Evolutionary conservation across 371 early-diverging fungal genomes (phyloP), one percentile per base, ranked within the genome.

Genomic region (Basidiobolus heterosporus): DNA sequence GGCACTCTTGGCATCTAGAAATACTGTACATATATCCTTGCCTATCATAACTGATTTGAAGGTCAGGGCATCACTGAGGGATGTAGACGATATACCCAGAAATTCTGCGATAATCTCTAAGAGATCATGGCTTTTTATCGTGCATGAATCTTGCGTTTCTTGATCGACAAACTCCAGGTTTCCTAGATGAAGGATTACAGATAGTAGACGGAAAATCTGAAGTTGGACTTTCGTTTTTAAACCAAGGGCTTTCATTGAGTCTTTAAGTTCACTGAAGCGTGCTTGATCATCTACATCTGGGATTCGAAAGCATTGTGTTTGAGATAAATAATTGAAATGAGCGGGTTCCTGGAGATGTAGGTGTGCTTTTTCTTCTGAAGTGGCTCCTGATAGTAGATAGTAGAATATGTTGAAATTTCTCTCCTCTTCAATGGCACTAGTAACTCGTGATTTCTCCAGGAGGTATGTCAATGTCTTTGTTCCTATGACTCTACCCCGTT

Each of bases 401-500:
- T 92, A 88, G 54, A 96, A 91, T 20, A 89, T 78, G 57, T 95
- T 83, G 61, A 89, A 95, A 39, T 74, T 84, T 45, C 85, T 69
- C 54, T 88, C 88, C 46, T 74, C 76, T n/a, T 69, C 48, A 17
- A 62, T 63, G 11, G 67, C 61, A 9, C 67, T 55, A 8, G 76
- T 74, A 1, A 88, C 73, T 44, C 91, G 67, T 44, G 75, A 62
- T 38, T 81, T 73, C 57, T 98, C 96, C 40, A 97, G 74, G 22
- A 84, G 70, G 61, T 82, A 95, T 8, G 85, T 78, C 30, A 94
- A 65, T 1, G 82, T 62, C 62, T 88, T 90, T 39, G 79, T 69
- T 46, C 95, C 92, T 16, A 81, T 57, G 52, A 98, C 78, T n/a
- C 79, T 88, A 19, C 93, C 90, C 21, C 78, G 67, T 38, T 72